These are phyloP conservation scores for Microcyclospora tardicrescens DNA, from an alignment of 2,329 filamentous ascomycete species.

Conservation along the genomic window DNA sequence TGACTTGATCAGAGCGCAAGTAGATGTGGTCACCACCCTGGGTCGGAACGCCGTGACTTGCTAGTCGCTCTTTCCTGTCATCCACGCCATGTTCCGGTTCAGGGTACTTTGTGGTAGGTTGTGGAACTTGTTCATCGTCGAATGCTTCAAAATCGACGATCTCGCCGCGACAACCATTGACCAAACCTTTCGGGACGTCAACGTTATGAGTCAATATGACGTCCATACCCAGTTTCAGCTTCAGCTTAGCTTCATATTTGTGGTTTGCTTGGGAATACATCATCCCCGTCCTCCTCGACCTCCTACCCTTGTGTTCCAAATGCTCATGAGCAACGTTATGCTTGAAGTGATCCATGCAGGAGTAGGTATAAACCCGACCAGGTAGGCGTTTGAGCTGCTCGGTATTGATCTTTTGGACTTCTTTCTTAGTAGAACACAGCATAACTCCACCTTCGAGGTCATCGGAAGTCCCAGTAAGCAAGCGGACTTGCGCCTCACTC, in stretches of 20 bases:
- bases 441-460: neutral
- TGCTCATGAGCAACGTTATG: neutral
- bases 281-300: neutral
- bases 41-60: neutral
- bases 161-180: conserved; percentile 37
- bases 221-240: conserved; percentile 39
- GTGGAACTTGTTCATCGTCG: conserved; percentile 1
- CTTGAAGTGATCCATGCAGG: conserved; percentile 2
- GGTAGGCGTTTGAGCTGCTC: neutral
- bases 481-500: neutral
- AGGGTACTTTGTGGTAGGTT: neutral
- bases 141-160: conserved; percentile 25
- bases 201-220: conserved; percentile 43
- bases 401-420: neutral
- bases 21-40: conserved; percentile 28
- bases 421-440: neutral
- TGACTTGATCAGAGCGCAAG: conserved; percentile 27
- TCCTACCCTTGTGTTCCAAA: neutral
- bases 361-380: neutral
- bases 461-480: neutral
- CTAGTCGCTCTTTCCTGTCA: neutral
- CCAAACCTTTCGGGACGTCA: conserved; percentile 28
- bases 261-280: conserved; percentile 18
- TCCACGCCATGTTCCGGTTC: neutral
- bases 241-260: conserved; percentile 29